phyloP scores from a whole-genome alignment of 805 yeast species.

The Nakazawaea ernobii region DNA sequence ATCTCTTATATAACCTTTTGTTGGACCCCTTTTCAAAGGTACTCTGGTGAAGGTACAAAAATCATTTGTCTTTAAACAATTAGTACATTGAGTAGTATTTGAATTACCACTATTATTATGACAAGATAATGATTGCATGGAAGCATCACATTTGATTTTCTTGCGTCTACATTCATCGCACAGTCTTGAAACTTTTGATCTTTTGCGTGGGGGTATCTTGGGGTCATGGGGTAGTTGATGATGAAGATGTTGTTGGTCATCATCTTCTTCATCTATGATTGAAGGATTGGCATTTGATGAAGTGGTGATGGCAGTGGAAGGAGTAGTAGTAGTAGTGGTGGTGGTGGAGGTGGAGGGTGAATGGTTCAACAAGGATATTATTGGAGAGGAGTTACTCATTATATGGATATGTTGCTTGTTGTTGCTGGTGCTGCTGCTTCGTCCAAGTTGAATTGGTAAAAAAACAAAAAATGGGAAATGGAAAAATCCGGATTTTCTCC shows the following conservation, averaged over 20 bases:
- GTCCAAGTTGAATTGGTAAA: background rate
- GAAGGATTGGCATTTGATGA: background rate
- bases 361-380: slow-evolving; percentile 9
- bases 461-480: background rate
- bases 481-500: slow-evolving; percentile 8
- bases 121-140: slow-evolving; percentile 16
- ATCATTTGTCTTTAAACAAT: slow-evolving; percentile 56
- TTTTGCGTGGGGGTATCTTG: slow-evolving; percentile 33
- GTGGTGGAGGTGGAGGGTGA: background rate
- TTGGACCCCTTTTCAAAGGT: slow-evolving; percentile 76
- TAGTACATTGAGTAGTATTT: slow-evolving; percentile 52
- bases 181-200: slow-evolving; percentile 73
- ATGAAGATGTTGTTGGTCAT: background rate
- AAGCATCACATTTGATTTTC: slow-evolving; percentile 68
- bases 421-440: background rate
- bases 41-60: slow-evolving; percentile 62
- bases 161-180: slow-evolving; percentile 77
- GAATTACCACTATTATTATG: slow-evolving; percentile 21
- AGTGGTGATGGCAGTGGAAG: background rate
- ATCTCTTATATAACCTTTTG: slow-evolving; percentile 59
- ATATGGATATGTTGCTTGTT: background rate
- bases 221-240: slow-evolving; percentile 2
- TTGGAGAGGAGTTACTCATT: slow-evolving; percentile 1
- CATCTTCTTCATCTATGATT: no score
- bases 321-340: no score